phyloP scores from a whole-genome alignment of 2,329 filamentous ascomycete genomes.

The Ilyonectria destructans region DNA sequence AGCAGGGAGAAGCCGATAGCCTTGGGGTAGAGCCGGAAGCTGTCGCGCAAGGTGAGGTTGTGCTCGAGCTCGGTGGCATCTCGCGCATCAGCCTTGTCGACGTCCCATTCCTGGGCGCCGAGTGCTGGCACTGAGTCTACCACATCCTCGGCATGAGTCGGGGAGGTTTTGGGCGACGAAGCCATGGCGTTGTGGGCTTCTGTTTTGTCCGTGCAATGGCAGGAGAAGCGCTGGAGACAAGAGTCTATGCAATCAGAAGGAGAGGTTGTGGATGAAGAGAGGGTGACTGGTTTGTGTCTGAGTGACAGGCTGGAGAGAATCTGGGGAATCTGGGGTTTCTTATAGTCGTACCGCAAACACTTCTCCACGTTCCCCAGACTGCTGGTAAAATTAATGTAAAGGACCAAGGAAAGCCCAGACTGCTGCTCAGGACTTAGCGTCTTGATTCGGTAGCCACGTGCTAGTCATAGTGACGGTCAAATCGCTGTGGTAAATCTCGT shows the following conservation, averaged over 20 bases:
- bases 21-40: slow-evolving; percentile 59
- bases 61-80: slow-evolving; percentile 60
- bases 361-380: not conserved
- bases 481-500: too few relatives aligned
- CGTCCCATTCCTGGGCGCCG: not conserved
- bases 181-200: not conserved
- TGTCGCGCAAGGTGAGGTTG: slow-evolving; percentile 55
- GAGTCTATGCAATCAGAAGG: not conserved
- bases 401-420: not conserved
- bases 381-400: not conserved
- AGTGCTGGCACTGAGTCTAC: not conserved
- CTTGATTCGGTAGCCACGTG: too few relatives aligned
- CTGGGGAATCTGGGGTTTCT: not conserved
- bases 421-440: too few relatives aligned
- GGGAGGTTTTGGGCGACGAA: not conserved
- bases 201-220: too few relatives aligned
- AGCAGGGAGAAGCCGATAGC: slow-evolving; percentile 61
- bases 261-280: not conserved
- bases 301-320: not conserved
- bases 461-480: too few relatives aligned
- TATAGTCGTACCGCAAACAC: not conserved
- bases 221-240: too few relatives aligned
- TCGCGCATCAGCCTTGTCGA: not conserved
- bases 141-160: not conserved
- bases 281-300: not conserved